phyloP scores from a whole-genome alignment of 1,284 basidiomycete genomes.

The Puccinia polysora region DNA sequence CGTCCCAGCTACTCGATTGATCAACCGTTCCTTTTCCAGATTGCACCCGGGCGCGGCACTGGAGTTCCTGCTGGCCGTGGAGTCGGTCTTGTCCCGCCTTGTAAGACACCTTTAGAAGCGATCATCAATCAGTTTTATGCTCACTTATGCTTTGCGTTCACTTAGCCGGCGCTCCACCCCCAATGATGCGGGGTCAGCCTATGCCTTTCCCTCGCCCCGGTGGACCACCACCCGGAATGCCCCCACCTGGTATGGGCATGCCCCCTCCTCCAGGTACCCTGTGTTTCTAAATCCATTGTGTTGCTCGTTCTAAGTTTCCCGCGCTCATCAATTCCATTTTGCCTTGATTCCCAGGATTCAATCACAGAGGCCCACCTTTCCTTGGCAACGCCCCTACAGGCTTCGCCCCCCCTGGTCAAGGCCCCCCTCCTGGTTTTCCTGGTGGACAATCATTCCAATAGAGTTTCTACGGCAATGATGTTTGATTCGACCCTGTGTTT shows the following conservation, averaged over 20 bases:
- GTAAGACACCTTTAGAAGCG: slow-evolving; percentile 57
- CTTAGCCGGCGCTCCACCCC: slow-evolving; percentile 50
- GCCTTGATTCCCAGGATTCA: slow-evolving; percentile 14
- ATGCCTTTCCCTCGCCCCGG: slow-evolving; percentile 66
- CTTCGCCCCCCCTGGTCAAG: slow-evolving; percentile 62
- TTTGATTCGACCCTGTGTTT: no score
- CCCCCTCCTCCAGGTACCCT: slow-evolving; percentile 8
- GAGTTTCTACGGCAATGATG: no score
- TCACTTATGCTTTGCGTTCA: slow-evolving; percentile 46
- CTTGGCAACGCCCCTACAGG: slow-evolving; percentile 68
- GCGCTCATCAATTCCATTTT: slow-evolving; percentile 4
- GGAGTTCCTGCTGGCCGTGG: slow-evolving; percentile 94
- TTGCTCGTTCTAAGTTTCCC: slow-evolving; percentile 56
- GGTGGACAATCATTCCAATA: slow-evolving; percentile 39
- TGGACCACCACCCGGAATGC: slow-evolving; percentile 67
- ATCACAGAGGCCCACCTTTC: slow-evolving; percentile 39
- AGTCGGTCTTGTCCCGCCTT: slow-evolving; percentile 89
- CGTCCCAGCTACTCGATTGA: slow-evolving; percentile 35
- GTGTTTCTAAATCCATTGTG: slow-evolving; percentile 44
- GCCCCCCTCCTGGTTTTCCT: slow-evolving; percentile 37
- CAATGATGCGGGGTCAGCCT: slow-evolving; percentile 66
- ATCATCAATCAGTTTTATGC: slow-evolving; percentile 46
- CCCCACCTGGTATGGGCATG: slow-evolving; percentile 54
- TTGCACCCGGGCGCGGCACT: slow-evolving; percentile 82
- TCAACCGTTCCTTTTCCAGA: slow-evolving; percentile 56